Evolutionary conservation across 805 yeast genomes (phyloP).

Genomic region (Yarrowia sp.): DNA sequence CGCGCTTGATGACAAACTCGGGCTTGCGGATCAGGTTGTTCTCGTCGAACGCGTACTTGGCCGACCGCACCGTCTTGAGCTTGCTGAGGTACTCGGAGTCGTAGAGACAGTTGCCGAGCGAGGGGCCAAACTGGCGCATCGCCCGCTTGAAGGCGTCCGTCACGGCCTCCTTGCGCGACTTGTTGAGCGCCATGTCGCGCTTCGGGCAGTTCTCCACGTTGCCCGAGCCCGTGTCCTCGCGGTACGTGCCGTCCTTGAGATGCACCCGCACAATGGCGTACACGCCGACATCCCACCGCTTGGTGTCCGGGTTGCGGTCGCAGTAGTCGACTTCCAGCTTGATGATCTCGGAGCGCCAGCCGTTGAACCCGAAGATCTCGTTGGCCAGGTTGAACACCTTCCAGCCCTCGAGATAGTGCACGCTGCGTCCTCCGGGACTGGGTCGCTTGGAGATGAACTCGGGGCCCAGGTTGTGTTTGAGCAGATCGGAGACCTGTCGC

Average conservation of each 20-base stretch:
- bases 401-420: conserved; percentile 73
- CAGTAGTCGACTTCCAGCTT: conserved; percentile 54
- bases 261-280: conserved; percentile 58
- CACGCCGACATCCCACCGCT: conserved; percentile 32
- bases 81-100: conserved; percentile 35
- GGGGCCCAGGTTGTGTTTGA: conserved; percentile 37
- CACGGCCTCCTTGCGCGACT: conserved; percentile 81
- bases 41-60: conserved; percentile 13
- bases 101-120: conserved; percentile 53
- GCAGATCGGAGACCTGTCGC: conserved; percentile 10
- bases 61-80: conserved; percentile 30
- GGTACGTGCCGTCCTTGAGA: conserved; percentile 76
- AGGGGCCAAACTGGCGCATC: conserved; percentile 74
- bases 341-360: conserved; percentile 68
- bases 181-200: conserved; percentile 71
- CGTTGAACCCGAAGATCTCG: conserved; percentile 74
- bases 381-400: conserved; percentile 68
- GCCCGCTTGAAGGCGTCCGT: conserved; percentile 81
- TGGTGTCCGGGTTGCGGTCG: conserved; percentile 35
- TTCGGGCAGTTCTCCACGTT: conserved; percentile 51
- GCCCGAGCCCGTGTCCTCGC: conserved; percentile 77
- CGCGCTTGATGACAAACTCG: conserved; percentile 10
- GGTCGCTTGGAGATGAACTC: conserved; percentile 50
- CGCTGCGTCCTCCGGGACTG: conserved; percentile 53
- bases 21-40: conserved; percentile 17